Percentiles rank a stretch among this genome's conserved stretches.
phyloP scores from a whole-genome alignment of 495 filamentous ascomycete species.

The Hypomontagnella monticulosa region DNA sequence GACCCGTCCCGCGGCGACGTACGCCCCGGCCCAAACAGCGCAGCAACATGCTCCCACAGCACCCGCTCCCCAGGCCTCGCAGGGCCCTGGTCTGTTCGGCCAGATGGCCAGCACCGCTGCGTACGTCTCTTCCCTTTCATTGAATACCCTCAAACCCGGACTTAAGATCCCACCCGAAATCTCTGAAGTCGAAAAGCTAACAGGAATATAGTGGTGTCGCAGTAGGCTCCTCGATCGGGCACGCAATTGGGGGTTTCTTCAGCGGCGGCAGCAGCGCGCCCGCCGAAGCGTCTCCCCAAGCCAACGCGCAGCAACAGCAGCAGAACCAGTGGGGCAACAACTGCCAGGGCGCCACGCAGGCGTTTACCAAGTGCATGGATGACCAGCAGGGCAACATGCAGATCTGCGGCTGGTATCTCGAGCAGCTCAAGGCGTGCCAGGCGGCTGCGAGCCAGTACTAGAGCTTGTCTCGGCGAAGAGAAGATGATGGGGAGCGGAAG shows the following conservation, averaged over 20 bases:
- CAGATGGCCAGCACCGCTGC: slow-evolving; percentile 90
- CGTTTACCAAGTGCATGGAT: slow-evolving; percentile 95
- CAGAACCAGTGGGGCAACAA: slow-evolving; percentile 67
- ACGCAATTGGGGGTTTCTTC: slow-evolving; percentile 89
- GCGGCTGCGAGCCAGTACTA: slow-evolving; percentile 87
- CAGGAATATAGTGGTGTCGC: slow-evolving; percentile 80
- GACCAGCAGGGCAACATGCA: slow-evolving; percentile 91
- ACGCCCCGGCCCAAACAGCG: slow-evolving; percentile 64
- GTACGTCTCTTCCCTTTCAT: slow-evolving; percentile 60
- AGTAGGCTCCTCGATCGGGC: slow-evolving; percentile 92
- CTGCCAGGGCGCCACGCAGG: slow-evolving; percentile 81
- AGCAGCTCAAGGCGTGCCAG: slow-evolving; percentile 98
- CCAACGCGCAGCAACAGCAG: slow-evolving; percentile 47
- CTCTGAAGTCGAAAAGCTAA: too few species aligned
- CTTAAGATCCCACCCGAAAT: too few species aligned
- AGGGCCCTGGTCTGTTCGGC: slow-evolving; percentile 78
- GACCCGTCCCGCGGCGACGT: slow-evolving; percentile 70
- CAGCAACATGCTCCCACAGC: slow-evolving; percentile 58
- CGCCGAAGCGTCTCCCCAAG: slow-evolving; percentile 56
- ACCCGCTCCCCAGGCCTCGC: slow-evolving; percentile 55
- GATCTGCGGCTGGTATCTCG: slow-evolving; percentile 97
- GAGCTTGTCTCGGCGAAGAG: slow-evolving; percentile 8
- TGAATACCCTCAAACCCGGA: background rate
- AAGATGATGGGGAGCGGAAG: background rate
- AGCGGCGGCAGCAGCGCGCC: slow-evolving; percentile 72